Conservation (phyloP, 1,284 basidiomycete species). For the Coniferiporia weirii region DNA sequence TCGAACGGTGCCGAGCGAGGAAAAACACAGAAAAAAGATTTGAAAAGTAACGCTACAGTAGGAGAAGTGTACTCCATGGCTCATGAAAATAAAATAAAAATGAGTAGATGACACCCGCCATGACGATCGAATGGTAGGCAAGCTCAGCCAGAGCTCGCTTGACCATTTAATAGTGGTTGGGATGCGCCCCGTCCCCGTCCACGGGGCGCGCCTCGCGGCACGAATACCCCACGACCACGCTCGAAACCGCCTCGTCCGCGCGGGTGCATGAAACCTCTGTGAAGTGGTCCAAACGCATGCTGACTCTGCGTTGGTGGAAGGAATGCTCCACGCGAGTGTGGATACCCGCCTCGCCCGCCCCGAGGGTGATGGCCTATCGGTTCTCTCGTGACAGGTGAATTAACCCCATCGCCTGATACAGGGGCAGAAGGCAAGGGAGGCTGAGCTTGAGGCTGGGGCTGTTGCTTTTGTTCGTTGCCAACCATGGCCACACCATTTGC, state of each 20-base stretch:
- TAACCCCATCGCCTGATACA: neutral
- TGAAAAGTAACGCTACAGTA: neutral
- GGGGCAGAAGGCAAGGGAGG: neutral
- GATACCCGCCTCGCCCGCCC: constrained; percentile 17
- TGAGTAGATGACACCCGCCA: neutral
- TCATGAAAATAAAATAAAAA: neutral
- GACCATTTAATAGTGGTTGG: neutral
- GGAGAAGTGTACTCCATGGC: neutral
- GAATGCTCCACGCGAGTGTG: constrained; percentile 8
- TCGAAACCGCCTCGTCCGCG: constrained; percentile 34
- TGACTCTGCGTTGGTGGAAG: constrained; percentile 7
- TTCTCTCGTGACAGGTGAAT: neutral
- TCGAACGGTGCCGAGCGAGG: constrained; percentile 31
- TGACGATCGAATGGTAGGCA: neutral
- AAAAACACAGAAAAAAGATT: constrained; percentile 23
- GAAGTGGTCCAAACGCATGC: constrained; percentile 14
- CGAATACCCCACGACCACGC: constrained; percentile 33
- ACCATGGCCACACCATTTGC: neutral
- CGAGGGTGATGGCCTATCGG: constrained; percentile 1
- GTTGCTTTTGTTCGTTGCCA: neutral
- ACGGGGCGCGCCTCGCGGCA: constrained; percentile 32
- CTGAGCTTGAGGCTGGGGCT: neutral
- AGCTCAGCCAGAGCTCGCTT: constrained; percentile 1
- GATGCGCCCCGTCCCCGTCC: constrained; percentile 38
- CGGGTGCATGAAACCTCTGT: constrained; percentile 23